Evolutionary conservation across 2,329 filamentous ascomycete genomes (phyloP).

Genomic region (Colletotrichum aenigma): DNA sequence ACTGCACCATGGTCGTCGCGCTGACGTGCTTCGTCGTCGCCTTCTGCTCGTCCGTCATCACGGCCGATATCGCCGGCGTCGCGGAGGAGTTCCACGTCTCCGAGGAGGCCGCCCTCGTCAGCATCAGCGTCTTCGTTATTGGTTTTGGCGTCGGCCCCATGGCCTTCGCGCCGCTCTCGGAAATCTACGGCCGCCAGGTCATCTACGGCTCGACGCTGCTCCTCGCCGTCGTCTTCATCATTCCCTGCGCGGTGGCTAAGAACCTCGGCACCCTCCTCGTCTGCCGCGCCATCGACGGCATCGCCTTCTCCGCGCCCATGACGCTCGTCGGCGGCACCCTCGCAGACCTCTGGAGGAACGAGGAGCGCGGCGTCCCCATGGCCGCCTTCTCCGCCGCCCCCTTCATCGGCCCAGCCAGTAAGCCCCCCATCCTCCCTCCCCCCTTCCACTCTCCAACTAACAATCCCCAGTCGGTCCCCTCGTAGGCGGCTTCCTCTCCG

Average conservation of each 20-base stretch:
- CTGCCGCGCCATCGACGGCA: slow-evolving; percentile 78
- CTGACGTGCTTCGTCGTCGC: slow-evolving; percentile 77
- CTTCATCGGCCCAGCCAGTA: slow-evolving; percentile 78
- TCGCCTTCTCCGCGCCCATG: slow-evolving; percentile 86
- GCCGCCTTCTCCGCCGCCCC: slow-evolving; percentile 83
- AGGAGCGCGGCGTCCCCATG: slow-evolving; percentile 87
- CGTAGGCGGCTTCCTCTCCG: slow-evolving; percentile 76
- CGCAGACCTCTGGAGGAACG: slow-evolving; percentile 82
- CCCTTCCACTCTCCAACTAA: neutral
- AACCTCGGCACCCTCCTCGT: slow-evolving; percentile 80
- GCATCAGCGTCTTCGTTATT: slow-evolving; percentile 78
- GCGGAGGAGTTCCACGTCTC: slow-evolving; percentile 68
- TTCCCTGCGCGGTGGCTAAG: slow-evolving; percentile 77
- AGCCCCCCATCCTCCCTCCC: slow-evolving; percentile 18
- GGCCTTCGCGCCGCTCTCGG: slow-evolving; percentile 78
- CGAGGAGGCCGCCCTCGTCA: slow-evolving; percentile 73
- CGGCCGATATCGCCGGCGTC: slow-evolving; percentile 73
- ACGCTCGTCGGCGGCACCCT: slow-evolving; percentile 83
- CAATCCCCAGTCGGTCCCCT: slow-evolving; percentile 64
- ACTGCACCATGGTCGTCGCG: slow-evolving; percentile 84
- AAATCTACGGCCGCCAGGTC: slow-evolving; percentile 73
- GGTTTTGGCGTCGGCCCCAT: slow-evolving; percentile 84
- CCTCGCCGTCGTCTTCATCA: slow-evolving; percentile 77
- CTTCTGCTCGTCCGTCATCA: slow-evolving; percentile 76
- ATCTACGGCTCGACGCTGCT: slow-evolving; percentile 74